Percentiles rank a stretch among this genome's conserved stretches.
Evolutionary conservation across 805 yeast genomes (phyloP).

Genomic region (Ogataea nitratoaversa): DNA sequence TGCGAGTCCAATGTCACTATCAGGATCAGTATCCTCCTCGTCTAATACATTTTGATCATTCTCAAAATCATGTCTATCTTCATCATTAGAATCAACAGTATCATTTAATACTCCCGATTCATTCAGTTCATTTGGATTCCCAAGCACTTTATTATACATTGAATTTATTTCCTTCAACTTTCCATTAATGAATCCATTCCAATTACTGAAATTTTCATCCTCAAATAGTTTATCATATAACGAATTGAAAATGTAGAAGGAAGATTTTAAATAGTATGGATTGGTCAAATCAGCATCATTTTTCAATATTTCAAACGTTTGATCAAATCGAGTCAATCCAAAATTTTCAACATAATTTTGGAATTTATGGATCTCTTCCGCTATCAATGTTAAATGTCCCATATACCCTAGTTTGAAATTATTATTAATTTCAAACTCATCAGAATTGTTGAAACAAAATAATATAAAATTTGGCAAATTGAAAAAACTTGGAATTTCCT

Average conservation of each 20-base stretch:
- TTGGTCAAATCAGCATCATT: constrained; percentile 25
- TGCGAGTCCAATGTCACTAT: constrained; percentile 2
- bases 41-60: background rate
- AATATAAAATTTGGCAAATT: constrained; percentile 28
- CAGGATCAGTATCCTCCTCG: background rate
- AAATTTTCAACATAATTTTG: constrained; percentile 33
- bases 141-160: constrained; percentile 53
- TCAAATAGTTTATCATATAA: constrained; percentile 29
- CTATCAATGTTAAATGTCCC: constrained; percentile 55
- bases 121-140: constrained; percentile 36
- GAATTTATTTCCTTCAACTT: constrained; percentile 48
- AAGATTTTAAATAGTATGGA: constrained; percentile 29
- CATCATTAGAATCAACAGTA: constrained; percentile 11
- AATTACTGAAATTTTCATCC: constrained; percentile 24
- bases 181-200: constrained; percentile 50
- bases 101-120: constrained; percentile 6
- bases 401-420: constrained; percentile 53
- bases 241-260: constrained; percentile 30
- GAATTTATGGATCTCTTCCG: constrained; percentile 58
- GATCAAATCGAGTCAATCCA: constrained; percentile 31
- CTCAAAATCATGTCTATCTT: constrained; percentile 1
- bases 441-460: constrained; percentile 26
- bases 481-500: constrained; percentile 29
- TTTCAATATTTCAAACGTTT: constrained; percentile 26
- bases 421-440: constrained; percentile 28